These are phyloP conservation scores for Panaeolus cyanescens DNA, from an alignment of 768 basidiomycete genomes.

Conservation along the genomic window DNA sequence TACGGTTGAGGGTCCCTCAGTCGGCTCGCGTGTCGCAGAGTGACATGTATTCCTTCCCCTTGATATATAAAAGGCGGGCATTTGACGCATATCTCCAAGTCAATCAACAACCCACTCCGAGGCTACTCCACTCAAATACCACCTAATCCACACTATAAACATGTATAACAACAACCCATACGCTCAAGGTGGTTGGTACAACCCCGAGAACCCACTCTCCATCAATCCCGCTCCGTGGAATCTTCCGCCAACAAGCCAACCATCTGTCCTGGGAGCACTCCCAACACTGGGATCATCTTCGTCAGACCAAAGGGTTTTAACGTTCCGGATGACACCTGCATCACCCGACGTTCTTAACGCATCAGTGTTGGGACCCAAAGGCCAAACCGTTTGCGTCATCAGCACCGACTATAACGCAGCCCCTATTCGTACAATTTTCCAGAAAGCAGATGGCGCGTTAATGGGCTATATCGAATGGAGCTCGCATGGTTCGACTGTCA, in stretches of 20 bases:
- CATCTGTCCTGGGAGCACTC: conserved; percentile 17
- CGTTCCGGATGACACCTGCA: conserved; percentile 43
- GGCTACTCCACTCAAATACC: background rate
- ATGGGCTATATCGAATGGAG: conserved; percentile 47
- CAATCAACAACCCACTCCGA: background rate
- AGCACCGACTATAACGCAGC: conserved; percentile 30
- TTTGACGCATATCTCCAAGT: background rate
- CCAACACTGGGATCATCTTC: conserved; percentile 10
- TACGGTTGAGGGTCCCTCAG: background rate
- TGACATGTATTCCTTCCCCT: background rate
- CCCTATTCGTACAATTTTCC: conserved; percentile 22
- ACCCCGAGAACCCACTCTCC: conserved; percentile 28
- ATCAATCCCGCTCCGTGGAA: conserved; percentile 21
- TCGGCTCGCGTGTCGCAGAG: background rate
- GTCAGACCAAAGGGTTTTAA: conserved; percentile 25
- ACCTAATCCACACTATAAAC: background rate
- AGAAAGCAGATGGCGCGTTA: conserved; percentile 27
- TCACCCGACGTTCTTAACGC: conserved; percentile 45
- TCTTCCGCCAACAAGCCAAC: conserved; percentile 8
- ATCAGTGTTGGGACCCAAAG: conserved; percentile 41
- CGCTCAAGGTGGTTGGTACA: conserved; percentile 31
- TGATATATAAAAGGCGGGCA: background rate
- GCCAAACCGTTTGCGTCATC: conserved; percentile 41
- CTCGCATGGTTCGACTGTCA: conserved; percentile 36
- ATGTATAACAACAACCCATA: conserved; percentile 31